Evolutionary conservation across 108 stramenopile genomes (phyloP), one percentile per base, ranked within the genome.

Genomic region (Mediolabrus comicus): DNA sequence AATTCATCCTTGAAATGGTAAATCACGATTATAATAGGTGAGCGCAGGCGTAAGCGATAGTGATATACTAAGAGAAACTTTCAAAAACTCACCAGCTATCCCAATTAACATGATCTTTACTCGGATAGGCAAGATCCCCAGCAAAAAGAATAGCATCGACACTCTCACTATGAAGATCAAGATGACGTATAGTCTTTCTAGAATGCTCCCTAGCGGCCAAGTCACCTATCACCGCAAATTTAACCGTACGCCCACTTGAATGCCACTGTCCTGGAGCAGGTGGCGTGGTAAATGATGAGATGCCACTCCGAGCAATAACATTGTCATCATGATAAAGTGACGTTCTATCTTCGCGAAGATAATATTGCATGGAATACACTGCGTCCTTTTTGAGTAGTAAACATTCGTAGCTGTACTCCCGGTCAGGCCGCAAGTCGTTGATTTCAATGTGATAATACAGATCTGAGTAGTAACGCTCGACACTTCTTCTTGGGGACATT

Each of bases 41-140:
- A 33, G 33, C 33, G 7, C 33, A 33, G 33, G 33, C n/a, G n/a
- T n/a, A n/a, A 33, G 7, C 33, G 33, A 33, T 33, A 7, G 33
- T 33, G 33, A 33, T 7, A 33, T 6, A 33, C 17, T 14, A 43
- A 43, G 33, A 43, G n/a, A 43, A 3, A 43, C 41, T n/a, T n/a
- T n/a, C n/a, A n/a, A n/a, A 43, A 43, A 43, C 41, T 43, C n/a
- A 43, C 41, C 41, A 96, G 25, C 83, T 90, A 62, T 96, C 95
- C 95, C 95, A 96, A 31, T 74, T 72, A 3, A 62, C 63, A 69
- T 87, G 87, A 63, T 90, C 86, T 11, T 65, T 69, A 36, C 84
- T 80, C 12, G 92, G 77, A 62, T 96, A 96, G 52, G 87, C 77
- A 55, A 96, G 73, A 59, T 96, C 95, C 6, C 95, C 95, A 6